Evolutionary conservation across 495 filamentous ascomycete species (phyloP), one percentile per base, ranked within the genome.

Genomic region (Penicillium goetzii): DNA sequence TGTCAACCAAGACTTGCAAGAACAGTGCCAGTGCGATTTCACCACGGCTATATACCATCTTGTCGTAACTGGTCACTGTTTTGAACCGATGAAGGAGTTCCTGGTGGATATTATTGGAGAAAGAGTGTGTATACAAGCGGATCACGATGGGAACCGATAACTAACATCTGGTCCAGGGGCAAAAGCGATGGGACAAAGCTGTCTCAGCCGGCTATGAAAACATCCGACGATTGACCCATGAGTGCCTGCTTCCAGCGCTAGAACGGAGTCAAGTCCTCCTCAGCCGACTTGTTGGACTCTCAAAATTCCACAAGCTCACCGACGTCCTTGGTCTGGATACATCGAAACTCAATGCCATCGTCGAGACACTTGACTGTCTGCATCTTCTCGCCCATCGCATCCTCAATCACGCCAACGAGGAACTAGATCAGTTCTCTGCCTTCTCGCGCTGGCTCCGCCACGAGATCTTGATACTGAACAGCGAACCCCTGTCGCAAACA

Each of bases 161-260:
- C 12, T 57, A 23, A 28, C 52, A 34, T n/a, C 12, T 6, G 59
- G 23, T 21, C 62, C 61, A 96, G 92, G 92, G 93, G 4, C 91
- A 97, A 68, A 97, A 97, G 75, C 84, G 95, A 59, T 99, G 95
- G 95, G 92, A 97, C 54, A 93, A 95, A 70, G 89, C 91, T 19
- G 88, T 95, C 21, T 81, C 84, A 3, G 83, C 80, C 34, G 92
- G 92, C 5, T 89, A 96, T 28, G 86, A 91, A 56, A 90, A 84
- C 58, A 84, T 99, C 11, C 86, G 91, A 23, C 82, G 86, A 52
- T 78, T 97, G 28, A 85, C 90, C 0, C 93, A 97, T 69, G 88
- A 97, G 69, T 91, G 91, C 71, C 86, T 97, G 41, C 80, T 97
- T 7, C 94, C 94, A 1, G 93, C 92, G 0, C 75, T 97, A 11